A percentile compares a stretch with the other conserved stretches of the same genome.
These are phyloP conservation scores for Naematelia encephala DNA, from an alignment of 768 basidiomycete species.

Conservation along the genomic window DNA sequence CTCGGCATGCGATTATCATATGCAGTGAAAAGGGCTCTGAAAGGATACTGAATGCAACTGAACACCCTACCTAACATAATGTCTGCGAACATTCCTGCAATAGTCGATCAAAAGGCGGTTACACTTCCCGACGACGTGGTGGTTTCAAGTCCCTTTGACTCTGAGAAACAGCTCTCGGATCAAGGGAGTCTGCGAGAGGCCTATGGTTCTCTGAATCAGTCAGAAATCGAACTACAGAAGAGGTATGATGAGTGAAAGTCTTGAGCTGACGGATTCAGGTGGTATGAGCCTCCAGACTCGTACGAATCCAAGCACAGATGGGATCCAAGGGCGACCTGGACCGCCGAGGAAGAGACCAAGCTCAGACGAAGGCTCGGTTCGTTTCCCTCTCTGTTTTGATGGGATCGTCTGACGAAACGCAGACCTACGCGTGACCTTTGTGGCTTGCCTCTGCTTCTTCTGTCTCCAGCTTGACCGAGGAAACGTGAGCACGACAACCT, in stretches of 20 bases:
- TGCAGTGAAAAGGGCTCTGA: no score
- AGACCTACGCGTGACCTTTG: slow-evolving; percentile 13
- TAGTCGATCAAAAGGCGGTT: background rate
- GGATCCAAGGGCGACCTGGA: slow-evolving; percentile 35
- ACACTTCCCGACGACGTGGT: background rate
- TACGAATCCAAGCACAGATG: slow-evolving; percentile 36
- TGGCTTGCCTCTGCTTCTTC: slow-evolving; percentile 27
- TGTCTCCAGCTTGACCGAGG: slow-evolving; percentile 30
- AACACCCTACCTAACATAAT: background rate
- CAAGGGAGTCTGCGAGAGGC: background rate
- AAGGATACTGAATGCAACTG: no score
- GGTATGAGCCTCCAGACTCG: slow-evolving; percentile 25
- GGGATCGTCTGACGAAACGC: background rate
- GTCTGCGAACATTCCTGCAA: background rate
- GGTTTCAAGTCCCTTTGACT: background rate
- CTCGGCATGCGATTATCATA: no score
- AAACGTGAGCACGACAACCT: slow-evolving; percentile 19
- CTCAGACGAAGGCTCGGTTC: slow-evolving; percentile 22
- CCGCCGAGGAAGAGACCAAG: slow-evolving; percentile 24
- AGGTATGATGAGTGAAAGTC: background rate
- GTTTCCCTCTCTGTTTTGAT: background rate
- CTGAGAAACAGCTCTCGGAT: background rate
- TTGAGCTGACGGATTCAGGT: slow-evolving; percentile 8
- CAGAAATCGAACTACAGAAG: background rate
- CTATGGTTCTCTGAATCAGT: background rate